These are phyloP conservation scores for Penicillium hesseltinei DNA, from an alignment of 2,329 filamentous ascomycete genomes.

Conservation along the genomic window DNA sequence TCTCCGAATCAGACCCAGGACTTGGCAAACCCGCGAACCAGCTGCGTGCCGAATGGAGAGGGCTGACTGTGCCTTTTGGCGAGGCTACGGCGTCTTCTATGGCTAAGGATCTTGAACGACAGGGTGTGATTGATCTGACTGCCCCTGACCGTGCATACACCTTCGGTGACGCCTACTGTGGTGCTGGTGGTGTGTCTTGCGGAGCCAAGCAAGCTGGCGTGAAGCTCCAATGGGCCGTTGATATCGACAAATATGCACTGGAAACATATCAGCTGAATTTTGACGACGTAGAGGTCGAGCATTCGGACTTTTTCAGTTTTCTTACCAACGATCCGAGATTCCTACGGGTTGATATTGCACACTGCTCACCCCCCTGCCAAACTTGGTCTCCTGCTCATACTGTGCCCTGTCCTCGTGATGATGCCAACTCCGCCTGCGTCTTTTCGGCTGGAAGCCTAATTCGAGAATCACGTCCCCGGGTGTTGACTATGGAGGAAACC, in stretches of 20 bases:
- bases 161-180: slow-evolving; percentile 70
- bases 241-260: slow-evolving; percentile 58
- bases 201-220: slow-evolving; percentile 63
- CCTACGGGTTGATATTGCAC: slow-evolving; percentile 63
- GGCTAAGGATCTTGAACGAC: slow-evolving; percentile 1
- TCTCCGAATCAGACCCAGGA: slow-evolving; percentile 31
- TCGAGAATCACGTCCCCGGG: slow-evolving; percentile 58
- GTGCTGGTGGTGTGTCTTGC: slow-evolving; percentile 67
- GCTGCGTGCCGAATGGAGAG: slow-evolving; percentile 37
- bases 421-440: slow-evolving; percentile 62
- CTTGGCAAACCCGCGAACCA: slow-evolving; percentile 9
- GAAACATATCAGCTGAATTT: slow-evolving; percentile 62
- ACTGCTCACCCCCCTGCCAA: slow-evolving; percentile 76
- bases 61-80: slow-evolving; percentile 32
- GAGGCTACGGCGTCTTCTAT: slow-evolving; percentile 5
- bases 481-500: slow-evolving; percentile 78
- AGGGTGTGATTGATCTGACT: slow-evolving; percentile 24
- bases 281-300: slow-evolving; percentile 33
- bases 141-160: slow-evolving; percentile 52
- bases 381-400: slow-evolving; percentile 73
- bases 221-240: slow-evolving; percentile 61
- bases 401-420: slow-evolving; percentile 55
- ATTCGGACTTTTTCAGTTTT: slow-evolving; percentile 49
- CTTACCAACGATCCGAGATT: slow-evolving; percentile 31
- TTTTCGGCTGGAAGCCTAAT: slow-evolving; percentile 55